A percentile compares a stretch with the other conserved stretches of the same genome.
Evolutionary conservation across 2,329 filamentous ascomycete genomes (phyloP).

Genomic region (Davidsoniella virescens): DNA sequence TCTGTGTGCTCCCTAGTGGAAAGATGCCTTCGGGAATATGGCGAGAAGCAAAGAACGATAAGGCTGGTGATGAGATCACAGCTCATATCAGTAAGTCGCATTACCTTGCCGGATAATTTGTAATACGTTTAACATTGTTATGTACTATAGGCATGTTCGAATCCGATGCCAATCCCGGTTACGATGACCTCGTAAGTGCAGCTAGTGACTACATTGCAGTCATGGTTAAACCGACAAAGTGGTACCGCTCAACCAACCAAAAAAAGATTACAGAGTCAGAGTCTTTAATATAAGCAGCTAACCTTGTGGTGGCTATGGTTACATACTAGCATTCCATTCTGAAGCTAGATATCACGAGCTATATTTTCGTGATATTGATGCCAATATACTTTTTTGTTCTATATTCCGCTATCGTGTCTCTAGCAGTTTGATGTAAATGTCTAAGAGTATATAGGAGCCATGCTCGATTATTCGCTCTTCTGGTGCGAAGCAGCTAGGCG

Average conservation of each 20-base stretch:
- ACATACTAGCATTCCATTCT: background rate
- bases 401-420: background rate
- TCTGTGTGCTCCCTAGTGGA: conserved; percentile 63
- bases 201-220: conserved; percentile 47
- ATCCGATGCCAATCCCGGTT: conserved; percentile 54
- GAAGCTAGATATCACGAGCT: background rate
- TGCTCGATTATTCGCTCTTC: conserved; percentile 16
- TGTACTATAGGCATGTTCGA: conserved; percentile 50
- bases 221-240: conserved; percentile 45
- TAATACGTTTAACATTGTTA: background rate
- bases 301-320: background rate
- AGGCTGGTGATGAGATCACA: conserved; percentile 57
- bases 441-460: too few species aligned
- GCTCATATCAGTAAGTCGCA: conserved; percentile 54
- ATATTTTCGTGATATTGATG: too few species aligned
- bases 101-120: background rate
- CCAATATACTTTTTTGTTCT: too few species aligned
- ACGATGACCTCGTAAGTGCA: conserved; percentile 47
- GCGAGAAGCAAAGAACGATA: conserved; percentile 61
- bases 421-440: background rate
- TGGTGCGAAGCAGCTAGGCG: conserved; percentile 19
- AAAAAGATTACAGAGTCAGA: conserved; percentile 19
- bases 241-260: conserved; percentile 42
- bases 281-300: background rate
- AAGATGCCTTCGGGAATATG: conserved; percentile 37